Base-by-base conservation (phyloP, 352 stramenopile species). In the Plasmopara muralis region DNA sequence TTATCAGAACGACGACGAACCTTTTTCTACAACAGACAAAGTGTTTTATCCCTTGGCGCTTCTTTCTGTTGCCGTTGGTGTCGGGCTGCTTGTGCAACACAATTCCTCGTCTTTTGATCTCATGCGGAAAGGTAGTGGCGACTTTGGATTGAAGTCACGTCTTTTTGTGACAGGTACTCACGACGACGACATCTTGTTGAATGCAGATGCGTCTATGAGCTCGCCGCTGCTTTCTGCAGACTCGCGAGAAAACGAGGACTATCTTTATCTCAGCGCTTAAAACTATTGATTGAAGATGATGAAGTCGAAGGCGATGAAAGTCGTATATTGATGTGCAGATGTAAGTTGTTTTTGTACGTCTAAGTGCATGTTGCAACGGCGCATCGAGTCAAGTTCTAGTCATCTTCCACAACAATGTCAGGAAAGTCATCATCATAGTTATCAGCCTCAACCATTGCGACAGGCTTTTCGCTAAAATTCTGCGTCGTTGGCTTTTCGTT, bases 401-500 rank as follows among this genome's bases (percentile, higher is more conserved):
- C 69, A 46, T 91, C 79, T 50, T 85, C 78, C 39, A 78, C 69
- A 9, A 93, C 76, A 53, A 93, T 93, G 43, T 93, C 79, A 0
- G 83, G 83, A 53, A 93, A 90, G 49, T 92, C 80, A 30, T 87
- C 77, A 43, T 89, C 78, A 35, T 88, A 77, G 13, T 70, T 60
- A 38, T 66, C 50, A n/a, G 54, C 44, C 13, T 65, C 50, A 12
- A 56, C 45, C 12, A 56, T 62, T 43, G 39, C 51, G n/a, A 53
- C 50, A 54, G 34, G 14, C 31, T 67, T 62, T 16, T 65, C 60
- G 5, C 68, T 51, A 8, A 69, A 56, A 39, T 54, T 59, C 44
- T 74, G 64, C 20, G 60, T 43, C 6, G 10, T 56, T 33, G 48
- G 47, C 34, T 62, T 50, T 13, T 67, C 54, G 4, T 58, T 55